phyloP scores from a whole-genome alignment of 1,284 basidiomycete species.

The Earliella scabrosa region DNA sequence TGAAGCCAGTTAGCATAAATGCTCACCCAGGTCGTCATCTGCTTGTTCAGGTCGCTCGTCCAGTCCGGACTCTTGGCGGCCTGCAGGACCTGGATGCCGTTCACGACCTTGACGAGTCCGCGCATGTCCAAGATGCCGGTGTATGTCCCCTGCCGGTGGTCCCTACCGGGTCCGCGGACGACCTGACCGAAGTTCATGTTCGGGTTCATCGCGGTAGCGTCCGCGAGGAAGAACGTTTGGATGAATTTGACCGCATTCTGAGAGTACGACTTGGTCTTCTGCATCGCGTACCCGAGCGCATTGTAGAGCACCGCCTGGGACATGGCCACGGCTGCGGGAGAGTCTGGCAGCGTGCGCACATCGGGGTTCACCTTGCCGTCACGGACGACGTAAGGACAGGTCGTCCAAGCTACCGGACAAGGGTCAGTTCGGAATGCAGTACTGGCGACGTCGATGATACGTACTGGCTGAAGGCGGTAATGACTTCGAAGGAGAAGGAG shows the following conservation, averaged over 20 bases:
- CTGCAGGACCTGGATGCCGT: conserved; percentile 60
- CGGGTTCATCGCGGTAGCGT: conserved; percentile 65
- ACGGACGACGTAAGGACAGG: conserved; percentile 59
- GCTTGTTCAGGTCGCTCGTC: conserved; percentile 55
- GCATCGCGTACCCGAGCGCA: conserved; percentile 57
- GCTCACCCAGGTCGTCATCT: conserved; percentile 53
- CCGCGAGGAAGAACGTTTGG: conserved; percentile 63
- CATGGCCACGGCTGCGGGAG: conserved; percentile 55
- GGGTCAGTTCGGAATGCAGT: neutral
- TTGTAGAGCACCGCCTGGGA: conserved; percentile 68
- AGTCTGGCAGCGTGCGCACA: conserved; percentile 56
- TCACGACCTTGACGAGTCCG: conserved; percentile 63
- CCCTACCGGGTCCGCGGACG: conserved; percentile 58
- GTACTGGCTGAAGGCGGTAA: conserved; percentile 37
- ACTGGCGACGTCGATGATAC: neutral
- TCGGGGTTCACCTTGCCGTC: conserved; percentile 78
- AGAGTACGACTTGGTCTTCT: conserved; percentile 42
- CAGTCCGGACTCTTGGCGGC: conserved; percentile 54
- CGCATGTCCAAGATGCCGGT: conserved; percentile 71
- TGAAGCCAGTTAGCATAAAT: conserved; percentile 63
- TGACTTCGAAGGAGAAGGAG: conserved; percentile 42
- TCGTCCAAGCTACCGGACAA: conserved; percentile 54
- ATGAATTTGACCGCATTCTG: conserved; percentile 51
- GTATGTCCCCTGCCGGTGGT: conserved; percentile 53
- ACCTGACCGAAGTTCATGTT: conserved; percentile 72